Percentiles rank a stretch among this genome's conserved stretches.
These are phyloP conservation scores for Nicotiana noctiflora DNA, from an alignment of 257 asterid species.

Conservation along the genomic window DNA sequence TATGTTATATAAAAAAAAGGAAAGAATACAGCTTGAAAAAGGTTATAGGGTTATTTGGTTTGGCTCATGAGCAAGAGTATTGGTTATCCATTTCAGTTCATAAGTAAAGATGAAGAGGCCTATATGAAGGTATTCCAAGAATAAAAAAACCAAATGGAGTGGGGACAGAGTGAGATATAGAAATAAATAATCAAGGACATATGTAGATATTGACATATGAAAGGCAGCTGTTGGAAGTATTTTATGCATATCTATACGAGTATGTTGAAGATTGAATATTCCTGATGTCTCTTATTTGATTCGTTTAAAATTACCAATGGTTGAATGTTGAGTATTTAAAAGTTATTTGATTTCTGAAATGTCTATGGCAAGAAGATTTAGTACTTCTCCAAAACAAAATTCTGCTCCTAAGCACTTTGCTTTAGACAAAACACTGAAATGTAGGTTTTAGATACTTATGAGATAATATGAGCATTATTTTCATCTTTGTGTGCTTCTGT, in stretches of 20 bases:
- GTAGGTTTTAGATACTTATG: not conserved
- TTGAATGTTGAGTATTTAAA: not conserved
- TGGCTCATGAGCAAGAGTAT: not conserved
- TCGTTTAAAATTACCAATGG: not conserved
- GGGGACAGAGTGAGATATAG: not conserved
- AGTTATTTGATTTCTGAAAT: not conserved
- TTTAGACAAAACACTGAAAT: not conserved
- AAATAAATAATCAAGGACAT: not conserved
- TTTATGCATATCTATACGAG: not conserved
- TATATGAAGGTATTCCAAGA: not conserved
- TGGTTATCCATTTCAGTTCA: not conserved
- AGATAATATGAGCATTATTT: not conserved
- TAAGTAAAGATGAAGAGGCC: not conserved
- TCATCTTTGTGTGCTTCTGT: not conserved
- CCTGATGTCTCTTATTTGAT: not conserved
- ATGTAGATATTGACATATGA: not conserved
- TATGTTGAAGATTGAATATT: not conserved
- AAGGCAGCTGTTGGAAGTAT: not conserved
- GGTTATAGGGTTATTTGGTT: not conserved
- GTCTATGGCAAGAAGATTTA: not conserved
- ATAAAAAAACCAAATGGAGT: not conserved
- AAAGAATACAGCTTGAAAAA: not conserved
- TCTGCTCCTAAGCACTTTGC: not conserved
- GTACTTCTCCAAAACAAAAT: not conserved
- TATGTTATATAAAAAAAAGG: too few relatives aligned